Base-by-base conservation (phyloP, 805 yeast species). In the Candida ipomoeae region DNA sequence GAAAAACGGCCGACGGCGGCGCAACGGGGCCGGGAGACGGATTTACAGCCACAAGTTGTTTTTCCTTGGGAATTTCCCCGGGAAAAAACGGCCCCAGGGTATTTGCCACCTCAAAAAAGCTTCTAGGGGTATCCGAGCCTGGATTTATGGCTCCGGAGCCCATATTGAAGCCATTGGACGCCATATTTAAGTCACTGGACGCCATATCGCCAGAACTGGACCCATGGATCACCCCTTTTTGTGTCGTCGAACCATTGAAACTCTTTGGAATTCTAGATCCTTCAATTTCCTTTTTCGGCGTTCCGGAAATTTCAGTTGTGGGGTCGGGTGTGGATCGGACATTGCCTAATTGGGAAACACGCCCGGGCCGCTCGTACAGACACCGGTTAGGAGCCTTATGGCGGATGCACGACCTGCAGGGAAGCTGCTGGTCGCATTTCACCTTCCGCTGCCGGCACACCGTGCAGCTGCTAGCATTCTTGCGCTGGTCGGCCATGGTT, bases 361-460 rank as follows among this genome's bases (percentile, higher is more conserved):
- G 7, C 6, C 3, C 31, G 8, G 32, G 15, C 13, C 32, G 41
- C 35, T 48, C 52, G 40, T 57, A 58, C 8, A 48, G 38, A 31
- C 62, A 58, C 36, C 40, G 11, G 21, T 48, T 53, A 7, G 53
- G 40, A 3, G 54, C 31, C 36, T 51, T 51, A 50, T 55, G 59
- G 29, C 51, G 48, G 11, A 52, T 40, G 32, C 62, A 58, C 17
- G 57, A 49, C 3, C 44, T 14, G 40, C 62, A 58, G 2, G 62
- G 62, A 14, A 39, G 40, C 33, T 23, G 26, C 21, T 51, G 46
- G 42, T 56, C 60, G 37, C 62, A 56, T 20, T 54, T 52, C 46
- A 58, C 62, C 46, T 58, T 58, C 15, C 56, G 55, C 18, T 41
- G 48, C 35, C 46, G 29, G 48, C 56, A 53, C 26, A 49, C 46